Conservation (phyloP, 2,329 filamentous ascomycete species). For the Colletotrichum sp. region DNA sequence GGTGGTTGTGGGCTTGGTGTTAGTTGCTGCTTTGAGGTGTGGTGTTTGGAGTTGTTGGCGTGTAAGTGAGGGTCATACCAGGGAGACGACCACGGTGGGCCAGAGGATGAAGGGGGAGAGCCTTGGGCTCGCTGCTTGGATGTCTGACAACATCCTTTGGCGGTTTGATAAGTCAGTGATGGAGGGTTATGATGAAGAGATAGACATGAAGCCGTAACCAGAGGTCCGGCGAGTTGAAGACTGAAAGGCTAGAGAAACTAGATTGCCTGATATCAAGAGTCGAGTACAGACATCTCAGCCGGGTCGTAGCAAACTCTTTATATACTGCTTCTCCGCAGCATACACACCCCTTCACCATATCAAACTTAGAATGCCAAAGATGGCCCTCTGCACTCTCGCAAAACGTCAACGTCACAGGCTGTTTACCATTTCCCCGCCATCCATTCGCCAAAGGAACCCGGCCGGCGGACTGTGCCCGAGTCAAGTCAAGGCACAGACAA, state of each 20-base stretch:
- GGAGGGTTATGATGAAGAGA: background rate
- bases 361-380: background rate
- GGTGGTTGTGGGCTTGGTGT: background rate
- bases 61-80: background rate
- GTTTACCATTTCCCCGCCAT: background rate
- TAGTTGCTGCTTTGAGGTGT: background rate
- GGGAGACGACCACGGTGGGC: background rate
- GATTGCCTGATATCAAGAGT: background rate
- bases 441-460: background rate
- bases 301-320: background rate
- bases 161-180: background rate
- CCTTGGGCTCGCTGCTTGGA: background rate
- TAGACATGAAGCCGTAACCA: background rate
- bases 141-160: background rate
- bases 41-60: background rate
- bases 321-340: background rate
- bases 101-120: slow-evolving; percentile 1
- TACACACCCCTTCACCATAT: background rate
- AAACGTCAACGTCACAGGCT: background rate
- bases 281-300: background rate
- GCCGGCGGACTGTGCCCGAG: background rate
- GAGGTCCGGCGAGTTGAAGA: background rate
- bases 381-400: background rate
- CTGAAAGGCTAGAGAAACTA: background rate
- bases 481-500: background rate